A percentile compares a stretch with the other conserved stretches of the same genome.
Evolutionary conservation across 441 rosid genomes (phyloP).

Genomic region (Jatropha podagrica): DNA sequence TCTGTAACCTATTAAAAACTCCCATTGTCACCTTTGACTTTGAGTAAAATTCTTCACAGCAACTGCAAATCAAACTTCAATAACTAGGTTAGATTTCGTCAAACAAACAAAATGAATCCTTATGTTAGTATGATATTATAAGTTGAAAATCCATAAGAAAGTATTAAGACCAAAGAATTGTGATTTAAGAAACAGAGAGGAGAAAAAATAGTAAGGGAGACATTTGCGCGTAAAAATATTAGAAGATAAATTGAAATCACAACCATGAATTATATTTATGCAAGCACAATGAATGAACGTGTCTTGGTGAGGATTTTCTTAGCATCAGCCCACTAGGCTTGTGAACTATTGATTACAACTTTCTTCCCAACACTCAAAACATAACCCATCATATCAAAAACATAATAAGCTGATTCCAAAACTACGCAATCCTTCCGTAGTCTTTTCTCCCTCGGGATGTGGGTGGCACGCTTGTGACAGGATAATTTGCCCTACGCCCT

Average conservation of each 20-base stretch:
- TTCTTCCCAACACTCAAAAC: slow-evolving; percentile 58
- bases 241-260: slow-evolving; percentile 25
- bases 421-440: slow-evolving; percentile 76
- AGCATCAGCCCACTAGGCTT: slow-evolving; percentile 61
- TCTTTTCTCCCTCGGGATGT: slow-evolving; percentile 92
- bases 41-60: slow-evolving; percentile 21
- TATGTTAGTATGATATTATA: not conserved
- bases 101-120: slow-evolving; percentile 11
- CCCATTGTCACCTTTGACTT: slow-evolving; percentile 21
- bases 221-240: slow-evolving; percentile 1
- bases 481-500: slow-evolving; percentile 86
- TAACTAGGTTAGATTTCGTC: slow-evolving; percentile 26
- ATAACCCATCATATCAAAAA: slow-evolving; percentile 39
- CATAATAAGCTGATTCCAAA: slow-evolving; percentile 33
- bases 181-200: not conserved
- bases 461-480: slow-evolving; percentile 66
- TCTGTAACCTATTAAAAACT: slow-evolving; percentile 2
- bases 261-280: slow-evolving; percentile 48
- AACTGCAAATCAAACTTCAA: slow-evolving; percentile 33
- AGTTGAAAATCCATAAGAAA: not conserved
- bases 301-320: slow-evolving; percentile 42
- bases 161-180: not conserved
- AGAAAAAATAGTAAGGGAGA: not conserved
- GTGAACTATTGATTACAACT: slow-evolving; percentile 58
- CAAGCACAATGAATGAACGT: slow-evolving; percentile 72